phyloP scores from a whole-genome alignment of 306 rosid species.

The Hippophae tibetana region DNA sequence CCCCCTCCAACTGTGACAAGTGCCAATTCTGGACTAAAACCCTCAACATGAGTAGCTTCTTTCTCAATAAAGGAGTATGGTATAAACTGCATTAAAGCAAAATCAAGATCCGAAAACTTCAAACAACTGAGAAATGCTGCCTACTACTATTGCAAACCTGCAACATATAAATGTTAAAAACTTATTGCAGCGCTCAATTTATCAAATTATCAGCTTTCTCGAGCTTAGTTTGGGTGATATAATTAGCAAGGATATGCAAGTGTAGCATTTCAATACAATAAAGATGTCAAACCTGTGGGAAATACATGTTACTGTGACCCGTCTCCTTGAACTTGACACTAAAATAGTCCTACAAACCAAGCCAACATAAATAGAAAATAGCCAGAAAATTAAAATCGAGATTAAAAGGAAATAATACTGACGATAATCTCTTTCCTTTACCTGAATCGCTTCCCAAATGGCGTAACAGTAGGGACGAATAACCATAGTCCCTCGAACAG shows the following conservation, averaged over 20 bases:
- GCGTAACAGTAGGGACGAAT: slow-evolving; percentile 96
- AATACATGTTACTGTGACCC: slow-evolving; percentile 92
- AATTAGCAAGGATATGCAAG: not conserved
- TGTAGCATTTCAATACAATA: not conserved
- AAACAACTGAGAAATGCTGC: slow-evolving; percentile 4
- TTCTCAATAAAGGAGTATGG: slow-evolving; percentile 92
- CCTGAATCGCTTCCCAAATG: slow-evolving; percentile 98
- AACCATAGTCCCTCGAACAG: slow-evolving; percentile 99
- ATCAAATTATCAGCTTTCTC: not conserved
- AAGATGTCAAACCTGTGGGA: slow-evolving; percentile 62
- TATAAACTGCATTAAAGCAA: slow-evolving; percentile 56
- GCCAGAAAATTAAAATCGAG: not conserved
- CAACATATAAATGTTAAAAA: not conserved
- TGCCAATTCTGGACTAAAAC: slow-evolving; percentile 93
- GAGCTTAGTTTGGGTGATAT: not conserved
- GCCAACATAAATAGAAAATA: not conserved
- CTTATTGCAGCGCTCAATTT: not conserved
- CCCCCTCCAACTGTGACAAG: slow-evolving; percentile 93
- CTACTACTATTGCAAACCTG: not conserved
- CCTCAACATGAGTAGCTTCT: slow-evolving; percentile 97
- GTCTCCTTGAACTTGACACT: slow-evolving; percentile 91
- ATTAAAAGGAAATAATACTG: not conserved
- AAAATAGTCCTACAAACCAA: slow-evolving; percentile 58
- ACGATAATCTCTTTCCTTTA: not conserved
- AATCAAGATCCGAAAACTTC: slow-evolving; percentile 6